Percentiles rank a stretch among this genome's conserved stretches.
Evolutionary conservation across 2,329 filamentous ascomycete genomes (phyloP).

Genomic region (Calonectria honghensis): DNA sequence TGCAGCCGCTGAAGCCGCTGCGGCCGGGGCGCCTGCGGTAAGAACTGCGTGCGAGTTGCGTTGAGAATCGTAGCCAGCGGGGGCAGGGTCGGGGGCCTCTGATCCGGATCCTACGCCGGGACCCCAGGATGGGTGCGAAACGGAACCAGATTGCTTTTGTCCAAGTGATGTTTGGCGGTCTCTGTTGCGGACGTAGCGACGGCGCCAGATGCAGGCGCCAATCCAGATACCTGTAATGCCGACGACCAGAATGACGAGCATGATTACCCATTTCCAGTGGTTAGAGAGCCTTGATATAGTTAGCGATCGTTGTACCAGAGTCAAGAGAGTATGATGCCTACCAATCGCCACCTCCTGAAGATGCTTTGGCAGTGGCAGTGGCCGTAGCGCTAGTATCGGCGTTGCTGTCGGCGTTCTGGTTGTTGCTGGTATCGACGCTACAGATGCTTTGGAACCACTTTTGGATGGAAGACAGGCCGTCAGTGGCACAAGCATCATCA

Average conservation of each 20-base stretch:
- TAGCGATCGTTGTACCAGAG: background rate
- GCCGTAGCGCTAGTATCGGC: conserved; percentile 36
- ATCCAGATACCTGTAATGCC: conserved; percentile 81
- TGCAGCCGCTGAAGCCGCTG: conserved; percentile 33
- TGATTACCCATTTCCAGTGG: conserved; percentile 88
- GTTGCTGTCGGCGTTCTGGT: conserved; percentile 45
- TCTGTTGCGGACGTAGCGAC: conserved; percentile 82
- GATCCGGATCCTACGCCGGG: conserved; percentile 54
- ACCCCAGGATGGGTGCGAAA: conserved; percentile 60
- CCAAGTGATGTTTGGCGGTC: conserved; percentile 68
- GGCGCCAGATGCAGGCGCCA: conserved; percentile 81
- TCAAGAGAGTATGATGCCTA: conserved; percentile 56
- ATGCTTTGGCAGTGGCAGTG: conserved; percentile 43
- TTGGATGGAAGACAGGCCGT: conserved; percentile 74
- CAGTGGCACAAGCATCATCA: conserved; percentile 72
- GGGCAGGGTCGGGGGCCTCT: conserved; percentile 52
- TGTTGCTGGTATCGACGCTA: conserved; percentile 60
- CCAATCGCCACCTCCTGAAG: conserved; percentile 65
- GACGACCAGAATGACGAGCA: conserved; percentile 84
- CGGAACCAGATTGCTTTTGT: conserved; percentile 64
- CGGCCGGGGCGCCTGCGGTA: conserved; percentile 46
- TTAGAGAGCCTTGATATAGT: conserved; percentile 73
- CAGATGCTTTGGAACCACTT: conserved; percentile 84
- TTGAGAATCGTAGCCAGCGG: conserved; percentile 53
- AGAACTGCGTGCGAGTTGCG: conserved; percentile 53